Evolutionary conservation across 148 eudicot species (phyloP).

Genomic region (Cornus suecica): DNA sequence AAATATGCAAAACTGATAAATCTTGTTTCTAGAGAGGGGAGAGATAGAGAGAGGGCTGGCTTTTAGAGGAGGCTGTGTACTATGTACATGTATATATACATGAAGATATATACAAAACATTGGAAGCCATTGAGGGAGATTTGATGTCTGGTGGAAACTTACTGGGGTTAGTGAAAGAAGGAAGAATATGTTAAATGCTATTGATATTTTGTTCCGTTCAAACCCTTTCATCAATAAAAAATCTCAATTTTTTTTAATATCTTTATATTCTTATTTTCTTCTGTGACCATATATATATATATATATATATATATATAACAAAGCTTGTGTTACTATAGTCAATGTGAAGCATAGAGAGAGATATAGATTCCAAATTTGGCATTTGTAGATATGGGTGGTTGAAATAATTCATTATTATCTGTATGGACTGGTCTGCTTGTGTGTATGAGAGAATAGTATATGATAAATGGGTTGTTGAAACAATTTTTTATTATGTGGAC

Average conservation of each 20-base stretch:
- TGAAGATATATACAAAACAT: slow-evolving; percentile 40
- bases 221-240: slow-evolving; percentile 48
- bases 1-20: background rate
- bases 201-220: slow-evolving; percentile 31
- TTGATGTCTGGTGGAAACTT: slow-evolving; percentile 40
- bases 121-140: slow-evolving; percentile 11
- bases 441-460: too few relatives aligned
- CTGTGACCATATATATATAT: background rate
- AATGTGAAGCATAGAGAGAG: background rate
- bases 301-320: background rate
- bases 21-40: background rate
- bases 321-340: background rate
- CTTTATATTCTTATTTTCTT: too few relatives aligned
- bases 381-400: slow-evolving; percentile 11
- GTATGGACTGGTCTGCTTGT: slow-evolving; percentile 3
- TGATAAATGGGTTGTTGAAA: slow-evolving; percentile 21
- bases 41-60: slow-evolving; percentile 23
- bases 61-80: slow-evolving; percentile 28
- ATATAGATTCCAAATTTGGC: background rate
- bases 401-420: slow-evolving; percentile 4
- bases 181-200: slow-evolving; percentile 28
- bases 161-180: slow-evolving; percentile 42
- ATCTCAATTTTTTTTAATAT: slow-evolving; percentile 21
- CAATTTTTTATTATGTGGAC: background rate
- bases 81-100: slow-evolving; percentile 47